Conservation (phyloP, 306 rosid species). For the Heteromeles arbutifolia region DNA sequence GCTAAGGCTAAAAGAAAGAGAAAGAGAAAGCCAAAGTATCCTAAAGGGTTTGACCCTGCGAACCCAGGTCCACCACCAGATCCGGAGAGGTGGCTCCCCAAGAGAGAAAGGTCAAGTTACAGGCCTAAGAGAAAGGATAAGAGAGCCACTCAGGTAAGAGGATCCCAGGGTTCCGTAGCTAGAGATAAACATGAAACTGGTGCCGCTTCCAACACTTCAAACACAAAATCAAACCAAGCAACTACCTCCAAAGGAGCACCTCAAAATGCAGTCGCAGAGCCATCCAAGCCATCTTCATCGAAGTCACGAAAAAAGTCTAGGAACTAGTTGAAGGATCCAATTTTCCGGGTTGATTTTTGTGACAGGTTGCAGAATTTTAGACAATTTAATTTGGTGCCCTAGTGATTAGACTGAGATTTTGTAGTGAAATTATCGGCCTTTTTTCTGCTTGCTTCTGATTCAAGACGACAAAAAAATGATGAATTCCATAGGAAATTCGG, state of each 20-base stretch:
- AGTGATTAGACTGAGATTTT: constrained; percentile 4
- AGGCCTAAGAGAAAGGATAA: constrained; percentile 97
- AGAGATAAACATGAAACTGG: constrained; percentile 74
- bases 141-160: constrained; percentile 97
- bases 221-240: constrained; percentile 58
- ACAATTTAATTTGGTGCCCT: constrained; percentile 8
- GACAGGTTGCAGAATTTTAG: constrained; percentile 4
- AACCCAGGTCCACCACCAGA: constrained; percentile 98
- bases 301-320: constrained; percentile 88
- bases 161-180: constrained; percentile 83
- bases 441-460: background rate
- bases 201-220: constrained; percentile 41
- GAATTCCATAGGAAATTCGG: background rate
- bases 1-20: constrained; percentile 83
- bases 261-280: constrained; percentile 48
- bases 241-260: constrained; percentile 50
- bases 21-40: constrained; percentile 96
- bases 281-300: constrained; percentile 48
- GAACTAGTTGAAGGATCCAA: constrained; percentile 29
- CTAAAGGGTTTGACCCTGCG: constrained; percentile 90
- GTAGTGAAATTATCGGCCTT: background rate
- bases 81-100: constrained; percentile 99
- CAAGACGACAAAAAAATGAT: background rate
- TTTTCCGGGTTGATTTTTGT: constrained; percentile 11
- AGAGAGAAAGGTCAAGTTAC: constrained; percentile 84